Conservation (phyloP, 2,329 filamentous ascomycete genomes). For the Endothia cerciana region DNA sequence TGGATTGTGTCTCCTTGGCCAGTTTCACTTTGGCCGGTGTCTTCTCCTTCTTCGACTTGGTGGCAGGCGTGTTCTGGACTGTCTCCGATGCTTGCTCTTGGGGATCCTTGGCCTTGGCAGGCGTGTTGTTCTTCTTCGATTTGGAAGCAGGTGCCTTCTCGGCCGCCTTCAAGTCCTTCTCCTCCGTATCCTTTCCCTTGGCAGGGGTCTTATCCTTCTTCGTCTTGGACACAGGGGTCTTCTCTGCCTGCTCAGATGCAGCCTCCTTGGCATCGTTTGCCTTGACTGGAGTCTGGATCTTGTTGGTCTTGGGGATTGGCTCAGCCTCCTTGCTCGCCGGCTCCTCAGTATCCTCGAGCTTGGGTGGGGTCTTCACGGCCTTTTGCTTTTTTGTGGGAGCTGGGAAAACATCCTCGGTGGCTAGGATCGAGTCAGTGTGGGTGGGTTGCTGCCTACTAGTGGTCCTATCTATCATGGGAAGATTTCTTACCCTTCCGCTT, state of each 20-base stretch:
- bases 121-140: conserved; percentile 24
- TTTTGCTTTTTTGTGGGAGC: conserved; percentile 27
- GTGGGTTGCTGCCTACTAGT: background rate
- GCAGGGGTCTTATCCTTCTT: conserved; percentile 17
- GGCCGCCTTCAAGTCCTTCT: background rate
- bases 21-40: conserved; percentile 24
- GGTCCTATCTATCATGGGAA: background rate
- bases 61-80: conserved; percentile 14
- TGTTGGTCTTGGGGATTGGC: conserved; percentile 16
- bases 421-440: conserved; percentile 12
- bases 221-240: conserved; percentile 21
- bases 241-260: conserved; percentile 1
- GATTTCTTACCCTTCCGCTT: conserved; percentile 28
- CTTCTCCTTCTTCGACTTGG: conserved; percentile 28
- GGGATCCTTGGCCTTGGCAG: conserved; percentile 18
- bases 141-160: conserved; percentile 12
- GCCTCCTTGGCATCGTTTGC: conserved; percentile 14
- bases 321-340: conserved; percentile 10
- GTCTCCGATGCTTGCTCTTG: background rate
- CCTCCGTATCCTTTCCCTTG: conserved; percentile 12
- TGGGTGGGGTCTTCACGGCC: conserved; percentile 24
- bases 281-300: conserved; percentile 24
- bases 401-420: conserved; percentile 27
- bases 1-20: conserved; percentile 11
- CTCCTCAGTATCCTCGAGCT: conserved; percentile 14